A percentile compares a stretch with the other conserved stretches of the same genome.
These are phyloP conservation scores for Lepiota venenata DNA, from an alignment of 768 basidiomycete genomes.

Conservation along the genomic window DNA sequence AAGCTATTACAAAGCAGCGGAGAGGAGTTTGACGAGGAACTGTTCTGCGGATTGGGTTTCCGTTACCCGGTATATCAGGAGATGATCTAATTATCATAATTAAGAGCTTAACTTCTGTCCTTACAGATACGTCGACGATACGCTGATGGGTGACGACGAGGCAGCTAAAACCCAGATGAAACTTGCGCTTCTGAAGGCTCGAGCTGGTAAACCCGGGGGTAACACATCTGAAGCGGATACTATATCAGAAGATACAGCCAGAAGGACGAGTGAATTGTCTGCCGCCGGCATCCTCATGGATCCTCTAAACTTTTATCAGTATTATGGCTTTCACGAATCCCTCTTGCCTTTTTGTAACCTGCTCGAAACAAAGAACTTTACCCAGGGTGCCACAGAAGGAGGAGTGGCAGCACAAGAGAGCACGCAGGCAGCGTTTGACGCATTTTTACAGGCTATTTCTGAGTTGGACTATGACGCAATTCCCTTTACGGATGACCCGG, in stretches of 20 bases:
- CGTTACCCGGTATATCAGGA: conserved; percentile 27
- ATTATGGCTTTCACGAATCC: conserved; percentile 43
- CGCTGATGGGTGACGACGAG: conserved; percentile 28
- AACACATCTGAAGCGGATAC: conserved; percentile 33
- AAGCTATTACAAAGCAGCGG: conserved; percentile 47
- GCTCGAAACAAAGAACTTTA: conserved; percentile 42
- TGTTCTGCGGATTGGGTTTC: conserved; percentile 52
- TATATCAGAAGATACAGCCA: conserved; percentile 29
- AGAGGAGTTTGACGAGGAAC: conserved; percentile 45
- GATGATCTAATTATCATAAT: too few species aligned
- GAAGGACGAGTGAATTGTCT: conserved; percentile 32
- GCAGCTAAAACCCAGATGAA: conserved; percentile 35
- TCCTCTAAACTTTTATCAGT: conserved; percentile 46
- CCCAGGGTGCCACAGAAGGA: conserved; percentile 29
- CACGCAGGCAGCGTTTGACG: conserved; percentile 31
- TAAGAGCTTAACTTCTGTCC: neutral
- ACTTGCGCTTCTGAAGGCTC: conserved; percentile 36
- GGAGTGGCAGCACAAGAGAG: conserved; percentile 34
- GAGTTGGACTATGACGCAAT: conserved; percentile 46
- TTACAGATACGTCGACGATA: conserved; percentile 32
- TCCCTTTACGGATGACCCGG: conserved; percentile 39
- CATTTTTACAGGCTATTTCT: conserved; percentile 38
- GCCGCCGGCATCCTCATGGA: conserved; percentile 47
- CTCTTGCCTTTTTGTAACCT: conserved; percentile 46
- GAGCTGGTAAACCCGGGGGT: conserved; percentile 39